Conservation (phyloP, 2,329 filamentous ascomycete genomes). For the Nannizziopsis arthrosporioides region DNA sequence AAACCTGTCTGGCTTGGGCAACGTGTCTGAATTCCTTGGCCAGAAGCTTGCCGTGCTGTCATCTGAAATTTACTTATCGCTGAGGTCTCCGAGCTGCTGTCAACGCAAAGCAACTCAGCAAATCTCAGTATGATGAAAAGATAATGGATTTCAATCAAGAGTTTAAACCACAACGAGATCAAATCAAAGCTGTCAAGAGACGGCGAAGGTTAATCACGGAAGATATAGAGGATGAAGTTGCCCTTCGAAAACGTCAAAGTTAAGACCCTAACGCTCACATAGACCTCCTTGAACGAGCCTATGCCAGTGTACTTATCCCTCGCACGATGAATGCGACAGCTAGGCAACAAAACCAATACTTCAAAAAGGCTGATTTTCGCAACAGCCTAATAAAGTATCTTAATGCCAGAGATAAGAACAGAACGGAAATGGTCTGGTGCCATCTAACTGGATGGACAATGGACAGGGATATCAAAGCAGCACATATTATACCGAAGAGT, state of each 20-base stretch:
- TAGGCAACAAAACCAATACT: conserved; percentile 7
- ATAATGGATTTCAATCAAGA: not conserved
- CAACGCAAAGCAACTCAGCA: not conserved
- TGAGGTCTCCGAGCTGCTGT: not conserved
- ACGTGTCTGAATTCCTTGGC: not conserved
- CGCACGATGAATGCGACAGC: conserved; percentile 2
- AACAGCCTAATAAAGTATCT: not conserved
- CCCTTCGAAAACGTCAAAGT: not conserved
- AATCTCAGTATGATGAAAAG: not conserved
- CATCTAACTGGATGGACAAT: conserved; percentile 9
- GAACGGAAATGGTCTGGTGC: conserved; percentile 5
- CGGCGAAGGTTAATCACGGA: conserved; percentile 3
- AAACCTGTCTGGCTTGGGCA: not conserved
- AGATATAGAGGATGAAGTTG: conserved; percentile 5
- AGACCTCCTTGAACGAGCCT: conserved; percentile 4
- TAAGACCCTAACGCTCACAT: not conserved
- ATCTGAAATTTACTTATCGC: not conserved
- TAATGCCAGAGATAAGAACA: conserved; percentile 1
- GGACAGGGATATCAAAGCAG: conserved; percentile 12
- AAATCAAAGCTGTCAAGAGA: conserved; percentile 5
- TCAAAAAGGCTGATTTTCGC: conserved; percentile 4
- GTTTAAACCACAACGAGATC: not conserved
- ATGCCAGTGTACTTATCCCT: conserved; percentile 1
- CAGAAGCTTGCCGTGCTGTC: not conserved
- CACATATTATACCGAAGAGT: conserved; percentile 17